phyloP scores from a whole-genome alignment of 139 green algal species.

The Zygnema cylindricum region DNA sequence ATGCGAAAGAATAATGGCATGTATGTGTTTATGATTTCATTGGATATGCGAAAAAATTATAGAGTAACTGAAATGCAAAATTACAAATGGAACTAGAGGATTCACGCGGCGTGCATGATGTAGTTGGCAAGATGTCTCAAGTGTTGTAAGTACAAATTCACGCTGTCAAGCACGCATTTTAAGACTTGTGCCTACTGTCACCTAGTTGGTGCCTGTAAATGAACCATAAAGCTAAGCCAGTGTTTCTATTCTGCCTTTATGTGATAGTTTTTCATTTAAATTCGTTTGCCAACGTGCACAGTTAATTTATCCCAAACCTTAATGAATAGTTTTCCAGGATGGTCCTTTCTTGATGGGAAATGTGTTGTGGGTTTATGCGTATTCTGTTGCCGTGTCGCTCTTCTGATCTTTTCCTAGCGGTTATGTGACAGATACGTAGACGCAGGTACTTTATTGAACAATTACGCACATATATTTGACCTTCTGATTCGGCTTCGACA shows the following conservation, averaged over 20 bases:
- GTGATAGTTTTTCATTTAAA: background rate
- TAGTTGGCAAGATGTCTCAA: no score
- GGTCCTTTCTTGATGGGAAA: background rate
- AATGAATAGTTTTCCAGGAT: background rate
- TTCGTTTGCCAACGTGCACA: background rate
- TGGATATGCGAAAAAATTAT: background rate
- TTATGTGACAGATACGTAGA: constrained; percentile 62
- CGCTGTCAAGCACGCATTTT: no score
- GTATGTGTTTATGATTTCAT: background rate
- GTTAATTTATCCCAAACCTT: background rate
- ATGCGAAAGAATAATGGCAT: background rate
- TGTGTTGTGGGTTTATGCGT: background rate
- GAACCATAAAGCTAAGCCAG: no score
- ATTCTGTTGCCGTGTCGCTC: background rate
- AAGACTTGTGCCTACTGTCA: no score
- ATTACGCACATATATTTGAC: constrained; percentile 91
- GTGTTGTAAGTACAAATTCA: no score
- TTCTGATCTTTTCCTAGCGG: no score
- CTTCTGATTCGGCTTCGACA: constrained; percentile 86
- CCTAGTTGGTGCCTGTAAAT: no score
- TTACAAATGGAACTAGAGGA: background rate
- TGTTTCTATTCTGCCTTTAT: no score
- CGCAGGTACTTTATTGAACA: constrained; percentile 65
- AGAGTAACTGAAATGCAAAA: background rate
- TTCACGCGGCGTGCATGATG: background rate